phyloP scores from a whole-genome alignment of 169 alveolate species.

The Amoebophrya sp. region DNA sequence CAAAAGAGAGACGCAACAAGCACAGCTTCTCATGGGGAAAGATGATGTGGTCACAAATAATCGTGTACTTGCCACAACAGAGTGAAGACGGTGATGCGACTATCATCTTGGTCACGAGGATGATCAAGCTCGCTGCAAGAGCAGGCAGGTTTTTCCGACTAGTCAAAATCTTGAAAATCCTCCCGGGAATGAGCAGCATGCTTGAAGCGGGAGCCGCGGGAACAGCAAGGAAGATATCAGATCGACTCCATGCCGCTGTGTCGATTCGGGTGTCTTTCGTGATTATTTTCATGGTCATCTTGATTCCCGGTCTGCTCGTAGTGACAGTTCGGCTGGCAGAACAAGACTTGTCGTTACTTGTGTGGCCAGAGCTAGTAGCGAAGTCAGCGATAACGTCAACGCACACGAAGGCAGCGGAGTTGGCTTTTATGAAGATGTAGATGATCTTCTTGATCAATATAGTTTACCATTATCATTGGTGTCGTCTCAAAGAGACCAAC shows the following conservation, averaged over 20 bases:
- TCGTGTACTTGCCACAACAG: background rate
- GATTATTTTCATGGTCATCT: background rate
- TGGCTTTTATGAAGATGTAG: too few relatives aligned
- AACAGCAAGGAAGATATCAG: background rate
- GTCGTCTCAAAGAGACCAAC: too few relatives aligned
- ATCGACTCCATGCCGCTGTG: background rate
- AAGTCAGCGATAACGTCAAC: background rate
- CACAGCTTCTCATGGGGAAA: too few relatives aligned
- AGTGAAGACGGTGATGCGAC: conserved; percentile 21
- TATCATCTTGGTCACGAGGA: background rate
- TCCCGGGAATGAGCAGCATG: background rate
- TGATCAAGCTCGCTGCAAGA: conserved; percentile 5
- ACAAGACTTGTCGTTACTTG: background rate
- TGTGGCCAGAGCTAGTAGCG: background rate
- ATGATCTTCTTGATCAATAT: too few relatives aligned
- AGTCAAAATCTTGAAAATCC: background rate
- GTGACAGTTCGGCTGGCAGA: conserved; percentile 17
- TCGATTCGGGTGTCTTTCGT: background rate
- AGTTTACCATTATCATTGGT: too few relatives aligned
- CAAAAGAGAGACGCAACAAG: too few relatives aligned
- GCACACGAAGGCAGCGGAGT: background rate
- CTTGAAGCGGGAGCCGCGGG: background rate
- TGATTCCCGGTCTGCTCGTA: background rate
- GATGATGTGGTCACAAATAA: too few relatives aligned
- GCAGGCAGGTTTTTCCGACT: conserved; percentile 20